Evolutionary conservation across 768 basidiomycete genomes (phyloP).

Genomic region (Boletus rubroflammeus): DNA sequence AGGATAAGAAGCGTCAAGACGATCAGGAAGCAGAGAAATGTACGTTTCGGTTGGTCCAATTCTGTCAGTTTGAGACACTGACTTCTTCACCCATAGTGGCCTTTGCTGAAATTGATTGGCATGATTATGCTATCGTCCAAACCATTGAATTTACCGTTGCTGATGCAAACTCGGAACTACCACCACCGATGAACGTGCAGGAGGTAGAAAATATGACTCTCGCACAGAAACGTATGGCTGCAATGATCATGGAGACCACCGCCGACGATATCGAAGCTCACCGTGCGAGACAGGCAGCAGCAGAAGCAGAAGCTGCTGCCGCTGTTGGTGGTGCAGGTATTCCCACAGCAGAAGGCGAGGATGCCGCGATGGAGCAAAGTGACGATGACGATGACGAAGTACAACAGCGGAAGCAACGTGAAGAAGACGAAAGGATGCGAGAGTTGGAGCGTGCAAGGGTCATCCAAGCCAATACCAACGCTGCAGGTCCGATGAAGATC

Average conservation of each 20-base stretch:
- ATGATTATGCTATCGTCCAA: slow-evolving; percentile 97
- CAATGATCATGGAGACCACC: slow-evolving; percentile 96
- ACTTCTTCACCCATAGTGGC: slow-evolving; percentile 52
- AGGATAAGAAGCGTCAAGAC: slow-evolving; percentile 82
- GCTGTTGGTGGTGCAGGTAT: slow-evolving; percentile 66
- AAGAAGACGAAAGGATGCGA: slow-evolving; percentile 64
- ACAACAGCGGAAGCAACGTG: slow-evolving; percentile 53
- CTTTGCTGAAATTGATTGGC: slow-evolving; percentile 98
- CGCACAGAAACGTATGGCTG: slow-evolving; percentile 96
- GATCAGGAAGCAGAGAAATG: slow-evolving; percentile 90
- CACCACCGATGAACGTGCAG: slow-evolving; percentile 93
- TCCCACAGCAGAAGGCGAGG: slow-evolving; percentile 44
- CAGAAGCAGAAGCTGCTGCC: slow-evolving; percentile 79
- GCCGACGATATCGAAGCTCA: slow-evolving; percentile 83
- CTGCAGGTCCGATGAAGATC: slow-evolving; percentile 86
- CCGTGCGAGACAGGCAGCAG: slow-evolving; percentile 76
- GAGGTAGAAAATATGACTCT: slow-evolving; percentile 96
- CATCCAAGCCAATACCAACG: slow-evolving; percentile 74
- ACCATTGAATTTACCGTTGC: slow-evolving; percentile 96
- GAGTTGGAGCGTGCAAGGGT: slow-evolving; percentile 76
- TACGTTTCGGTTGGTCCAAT: slow-evolving; percentile 35
- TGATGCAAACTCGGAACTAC: slow-evolving; percentile 87
- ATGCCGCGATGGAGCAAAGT: slow-evolving; percentile 75
- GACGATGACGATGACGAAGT: slow-evolving; percentile 77
- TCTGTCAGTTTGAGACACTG: not conserved